These are phyloP conservation scores for Aspergillus flavus DNA, from an alignment of 2,329 filamentous ascomycete species.

Conservation along the genomic window DNA sequence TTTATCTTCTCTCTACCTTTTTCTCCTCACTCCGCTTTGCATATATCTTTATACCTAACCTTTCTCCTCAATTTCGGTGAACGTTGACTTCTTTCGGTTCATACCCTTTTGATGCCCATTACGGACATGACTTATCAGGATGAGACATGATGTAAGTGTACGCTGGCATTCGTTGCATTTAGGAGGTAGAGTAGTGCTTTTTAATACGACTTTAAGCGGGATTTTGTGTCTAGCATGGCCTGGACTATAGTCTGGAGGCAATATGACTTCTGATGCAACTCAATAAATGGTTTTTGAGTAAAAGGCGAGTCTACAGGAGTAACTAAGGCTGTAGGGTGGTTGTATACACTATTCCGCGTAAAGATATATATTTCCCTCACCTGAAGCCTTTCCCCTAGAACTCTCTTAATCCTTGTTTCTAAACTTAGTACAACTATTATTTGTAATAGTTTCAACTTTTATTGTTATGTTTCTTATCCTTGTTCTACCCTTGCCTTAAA, in stretches of 20 bases:
- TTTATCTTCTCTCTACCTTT: background rate
- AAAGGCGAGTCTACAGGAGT: background rate
- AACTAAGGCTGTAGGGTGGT: no score
- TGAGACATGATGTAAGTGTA: constrained; percentile 2
- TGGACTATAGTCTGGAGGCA: background rate
- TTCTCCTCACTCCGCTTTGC: background rate
- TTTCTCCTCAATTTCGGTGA: background rate
- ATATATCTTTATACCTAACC: background rate
- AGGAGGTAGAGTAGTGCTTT: constrained; percentile 1
- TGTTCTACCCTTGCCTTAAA: no score
- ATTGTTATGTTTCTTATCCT: no score
- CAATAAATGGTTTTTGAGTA: background rate
- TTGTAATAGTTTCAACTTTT: no score
- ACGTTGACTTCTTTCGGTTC: background rate
- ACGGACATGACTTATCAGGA: background rate
- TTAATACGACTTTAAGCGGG: background rate
- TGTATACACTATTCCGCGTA: no score
- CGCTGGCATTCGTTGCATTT: background rate
- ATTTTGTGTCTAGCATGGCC: background rate
- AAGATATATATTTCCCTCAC: no score
- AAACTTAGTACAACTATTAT: no score
- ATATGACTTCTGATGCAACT: background rate
- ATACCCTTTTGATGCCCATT: background rate
- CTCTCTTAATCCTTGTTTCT: no score
- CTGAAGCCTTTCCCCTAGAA: no score